These are phyloP conservation scores for Pascua sp. DNA, from an alignment of 1,284 basidiomycete species.

Conservation along the genomic window DNA sequence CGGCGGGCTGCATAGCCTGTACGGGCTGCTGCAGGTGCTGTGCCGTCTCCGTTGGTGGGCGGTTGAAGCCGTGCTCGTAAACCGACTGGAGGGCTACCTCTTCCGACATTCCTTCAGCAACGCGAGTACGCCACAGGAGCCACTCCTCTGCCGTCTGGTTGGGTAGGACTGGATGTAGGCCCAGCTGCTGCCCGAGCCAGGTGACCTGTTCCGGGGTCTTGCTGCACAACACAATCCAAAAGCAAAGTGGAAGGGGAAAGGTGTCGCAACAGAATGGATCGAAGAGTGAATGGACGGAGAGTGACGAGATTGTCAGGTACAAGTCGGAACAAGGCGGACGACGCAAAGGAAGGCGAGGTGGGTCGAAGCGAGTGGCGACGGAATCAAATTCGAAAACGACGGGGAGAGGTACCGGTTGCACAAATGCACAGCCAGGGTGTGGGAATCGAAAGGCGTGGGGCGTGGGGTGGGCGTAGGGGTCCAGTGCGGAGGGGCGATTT, in stretches of 20 bases:
- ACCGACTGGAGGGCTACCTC: constrained; percentile 14
- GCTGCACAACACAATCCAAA: constrained; percentile 4
- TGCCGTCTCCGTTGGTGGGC: too few species aligned
- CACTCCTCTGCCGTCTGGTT: constrained; percentile 26
- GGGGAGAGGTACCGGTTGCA: neutral
- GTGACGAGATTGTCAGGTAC: neutral
- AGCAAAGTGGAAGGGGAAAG: neutral
- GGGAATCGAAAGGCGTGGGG: neutral
- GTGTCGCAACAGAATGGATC: neutral
- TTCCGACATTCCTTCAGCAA: constrained; percentile 25
- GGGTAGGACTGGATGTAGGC: constrained; percentile 12
- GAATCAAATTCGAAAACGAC: neutral
- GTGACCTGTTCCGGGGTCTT: constrained; percentile 14
- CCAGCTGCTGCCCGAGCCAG: constrained; percentile 28
- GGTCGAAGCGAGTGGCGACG: neutral
- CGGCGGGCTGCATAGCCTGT: too few species aligned
- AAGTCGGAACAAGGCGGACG: neutral
- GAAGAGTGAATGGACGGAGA: neutral
- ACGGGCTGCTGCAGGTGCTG: neutral
- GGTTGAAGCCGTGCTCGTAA: constrained; percentile 2
- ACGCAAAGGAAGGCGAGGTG: neutral
- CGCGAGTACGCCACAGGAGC: constrained; percentile 24
- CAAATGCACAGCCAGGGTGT: neutral
- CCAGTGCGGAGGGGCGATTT: neutral
- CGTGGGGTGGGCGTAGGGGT: neutral